phyloP scores from a whole-genome alignment of 2,329 filamentous ascomycete genomes.

The Akanthomyces muscarius region DNA sequence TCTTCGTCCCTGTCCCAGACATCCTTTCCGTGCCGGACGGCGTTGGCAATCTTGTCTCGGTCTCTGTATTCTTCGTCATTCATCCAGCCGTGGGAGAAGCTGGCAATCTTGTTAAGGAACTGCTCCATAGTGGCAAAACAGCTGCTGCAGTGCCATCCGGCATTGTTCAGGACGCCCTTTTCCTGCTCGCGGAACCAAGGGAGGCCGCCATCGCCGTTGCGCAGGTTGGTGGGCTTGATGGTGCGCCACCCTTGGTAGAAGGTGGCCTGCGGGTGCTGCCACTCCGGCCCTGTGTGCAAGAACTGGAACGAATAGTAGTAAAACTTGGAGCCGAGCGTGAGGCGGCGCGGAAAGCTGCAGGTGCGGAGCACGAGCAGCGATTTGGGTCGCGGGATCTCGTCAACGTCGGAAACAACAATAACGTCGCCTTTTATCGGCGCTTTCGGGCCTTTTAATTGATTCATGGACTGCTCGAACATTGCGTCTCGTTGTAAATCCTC shows the following conservation, averaged over 20 bases:
- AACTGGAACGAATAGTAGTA: conserved; percentile 59
- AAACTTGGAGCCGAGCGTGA: conserved; percentile 49
- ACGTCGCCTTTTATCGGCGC: conserved; percentile 49
- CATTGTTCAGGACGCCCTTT: conserved; percentile 43
- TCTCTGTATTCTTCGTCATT: conserved; percentile 48
- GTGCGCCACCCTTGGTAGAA: conserved; percentile 44
- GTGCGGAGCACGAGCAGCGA: conserved; percentile 45
- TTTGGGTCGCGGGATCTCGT: conserved; percentile 54
- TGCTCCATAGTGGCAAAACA: conserved; percentile 56
- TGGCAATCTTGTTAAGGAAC: conserved; percentile 52
- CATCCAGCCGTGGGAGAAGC: conserved; percentile 52
- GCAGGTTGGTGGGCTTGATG: conserved; percentile 50
- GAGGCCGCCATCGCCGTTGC: conserved; percentile 42
- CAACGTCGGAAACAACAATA: conserved; percentile 56
- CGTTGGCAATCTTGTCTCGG: conserved; percentile 43
- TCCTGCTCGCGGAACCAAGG: conserved; percentile 38
- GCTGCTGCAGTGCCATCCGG: conserved; percentile 59
- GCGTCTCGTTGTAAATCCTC: conserved; percentile 53
- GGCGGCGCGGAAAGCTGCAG: conserved; percentile 49
- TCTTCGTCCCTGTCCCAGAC: conserved; percentile 50
- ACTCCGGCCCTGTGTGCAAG: conserved; percentile 37
- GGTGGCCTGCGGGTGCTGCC: conserved; percentile 59
- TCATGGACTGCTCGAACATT: conserved; percentile 54
- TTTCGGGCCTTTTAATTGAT: conserved; percentile 38
- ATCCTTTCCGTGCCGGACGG: conserved; percentile 50